These are phyloP conservation scores for Acanthochlamys bracteata DNA, from an alignment of 106 monocot genomes.

Conservation along the genomic window DNA sequence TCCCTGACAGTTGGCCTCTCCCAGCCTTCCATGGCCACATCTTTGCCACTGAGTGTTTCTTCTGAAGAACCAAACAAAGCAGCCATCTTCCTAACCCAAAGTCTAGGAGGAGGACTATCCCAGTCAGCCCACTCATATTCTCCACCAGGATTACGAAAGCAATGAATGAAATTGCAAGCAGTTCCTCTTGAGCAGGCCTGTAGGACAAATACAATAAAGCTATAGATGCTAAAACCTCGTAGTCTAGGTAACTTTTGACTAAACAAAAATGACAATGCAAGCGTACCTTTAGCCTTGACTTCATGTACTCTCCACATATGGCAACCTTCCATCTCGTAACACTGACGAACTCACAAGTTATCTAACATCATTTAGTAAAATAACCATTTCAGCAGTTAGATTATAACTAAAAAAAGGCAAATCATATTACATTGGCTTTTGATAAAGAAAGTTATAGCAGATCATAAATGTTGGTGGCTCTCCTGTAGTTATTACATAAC, in stretches of 20 bases:
- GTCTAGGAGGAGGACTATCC: conserved; percentile 89
- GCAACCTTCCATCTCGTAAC: conserved; percentile 94
- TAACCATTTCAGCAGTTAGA: no score
- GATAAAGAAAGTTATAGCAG: no score
- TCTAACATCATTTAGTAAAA: conserved; percentile 22
- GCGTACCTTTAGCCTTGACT: conserved; percentile 76
- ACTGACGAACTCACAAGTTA: conserved; percentile 78
- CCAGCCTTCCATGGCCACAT: conserved; percentile 20
- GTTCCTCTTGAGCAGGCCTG: conserved; percentile 90
- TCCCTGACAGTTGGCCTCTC: conserved; percentile 14
- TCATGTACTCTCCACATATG: conserved; percentile 98
- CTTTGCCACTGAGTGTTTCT: conserved; percentile 26
- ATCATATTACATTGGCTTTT: no score
- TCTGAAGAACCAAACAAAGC: conserved; percentile 65
- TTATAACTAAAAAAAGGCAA: no score
- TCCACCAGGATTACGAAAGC: conserved; percentile 96
- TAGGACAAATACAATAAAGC: no score
- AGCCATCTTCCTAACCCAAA: conserved; percentile 87
- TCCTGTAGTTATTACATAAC: no score
- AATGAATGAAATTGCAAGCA: conserved; percentile 96
- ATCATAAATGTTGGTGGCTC: no score
- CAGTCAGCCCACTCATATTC: conserved; percentile 99
- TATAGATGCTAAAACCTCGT: no score
- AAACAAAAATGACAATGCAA: no score
- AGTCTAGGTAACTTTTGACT: no score